Conservation (phyloP, 2,329 filamentous ascomycete genomes). For the Clarireedia monteithiana region DNA sequence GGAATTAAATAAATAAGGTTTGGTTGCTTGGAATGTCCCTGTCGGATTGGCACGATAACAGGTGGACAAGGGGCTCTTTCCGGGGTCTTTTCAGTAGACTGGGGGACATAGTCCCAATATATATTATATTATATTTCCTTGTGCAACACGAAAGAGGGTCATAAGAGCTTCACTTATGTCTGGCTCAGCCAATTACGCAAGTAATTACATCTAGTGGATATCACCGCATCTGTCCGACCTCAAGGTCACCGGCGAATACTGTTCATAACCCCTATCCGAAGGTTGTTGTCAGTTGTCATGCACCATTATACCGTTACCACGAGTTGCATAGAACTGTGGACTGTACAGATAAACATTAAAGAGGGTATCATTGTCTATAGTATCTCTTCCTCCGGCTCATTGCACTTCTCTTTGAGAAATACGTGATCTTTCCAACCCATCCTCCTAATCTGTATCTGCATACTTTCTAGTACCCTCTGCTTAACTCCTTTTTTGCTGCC, state of each 20-base stretch:
- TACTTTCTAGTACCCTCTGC: slow-evolving; percentile 61
- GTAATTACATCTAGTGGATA: too few relatives aligned
- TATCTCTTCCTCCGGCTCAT: neutral
- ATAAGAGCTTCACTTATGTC: neutral
- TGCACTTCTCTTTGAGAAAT: slow-evolving; percentile 20
- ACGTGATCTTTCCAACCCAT: slow-evolving; percentile 24
- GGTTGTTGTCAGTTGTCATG: too few relatives aligned
- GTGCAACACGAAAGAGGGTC: neutral
- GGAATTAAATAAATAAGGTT: too few relatives aligned
- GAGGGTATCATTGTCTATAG: slow-evolving; percentile 2
- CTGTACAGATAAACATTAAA: too few relatives aligned
- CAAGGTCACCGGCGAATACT: too few relatives aligned
- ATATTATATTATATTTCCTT: neutral
- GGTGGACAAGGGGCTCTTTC: neutral
- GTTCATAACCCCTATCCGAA: too few relatives aligned
- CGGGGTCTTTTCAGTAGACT: neutral
- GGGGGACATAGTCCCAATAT: neutral
- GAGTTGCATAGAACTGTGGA: too few relatives aligned
- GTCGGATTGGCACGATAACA: neutral
- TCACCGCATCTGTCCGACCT: too few relatives aligned
- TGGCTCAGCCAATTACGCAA: too few relatives aligned
- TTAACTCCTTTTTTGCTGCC: slow-evolving; percentile 40
- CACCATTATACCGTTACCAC: too few relatives aligned
- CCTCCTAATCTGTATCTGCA: slow-evolving; percentile 58
- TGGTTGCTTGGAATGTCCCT: neutral